Base-by-base conservation (phyloP, 495 filamentous ascomycete species). In the Penicillium paradoxum region DNA sequence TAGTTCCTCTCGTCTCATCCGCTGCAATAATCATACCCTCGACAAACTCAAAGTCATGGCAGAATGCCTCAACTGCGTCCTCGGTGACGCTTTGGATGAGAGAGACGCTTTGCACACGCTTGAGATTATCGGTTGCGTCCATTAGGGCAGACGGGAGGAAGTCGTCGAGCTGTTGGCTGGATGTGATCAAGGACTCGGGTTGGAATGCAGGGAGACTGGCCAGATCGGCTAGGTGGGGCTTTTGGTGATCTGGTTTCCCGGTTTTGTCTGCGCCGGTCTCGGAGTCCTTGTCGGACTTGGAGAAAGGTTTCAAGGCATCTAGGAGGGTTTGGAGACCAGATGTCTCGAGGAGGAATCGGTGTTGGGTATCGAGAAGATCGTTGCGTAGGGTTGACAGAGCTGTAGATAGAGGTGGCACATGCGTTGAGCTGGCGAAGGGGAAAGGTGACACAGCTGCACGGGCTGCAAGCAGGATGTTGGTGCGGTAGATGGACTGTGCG, bases 121-220 rank as follows among this genome's bases (percentile, higher is more conserved):
- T 86, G 39, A 98, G 67, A 49, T 90, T 86, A 53, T 93, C 84
- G 51, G 84, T 79, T 3, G 91, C 90, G 65, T 98, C 93, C 81
- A 96, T 93, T 15, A 96, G 71, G 8, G 92, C 93, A 8, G 89
- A 92, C 0, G 91, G 91, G 18, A 98, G 77, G 70, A 96, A 97
- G 56, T 88, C 84, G 66, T 98, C 95, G 4, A 98, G 81, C 22
- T 80, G 79, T 60, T 95, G 88, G 61, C 85, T 86, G 6, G 85
- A 83, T 32, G 72, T 65, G 11, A 78, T 70, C 19, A 97, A 77
- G 3, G 79, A 68, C 11, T 79, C 73, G 0, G 84, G 80, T 50
- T 88, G 82, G 64, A 91, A 84, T 17, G 80, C 69, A 1, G 77
- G 69, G 11, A 87, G 73, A 10, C 57, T 69, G 15, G 76, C 71